Percentiles rank a stretch among this genome's conserved stretches.
These are phyloP conservation scores for Medicago ruthenica DNA, from an alignment of 306 rosid genomes.

Conservation along the genomic window DNA sequence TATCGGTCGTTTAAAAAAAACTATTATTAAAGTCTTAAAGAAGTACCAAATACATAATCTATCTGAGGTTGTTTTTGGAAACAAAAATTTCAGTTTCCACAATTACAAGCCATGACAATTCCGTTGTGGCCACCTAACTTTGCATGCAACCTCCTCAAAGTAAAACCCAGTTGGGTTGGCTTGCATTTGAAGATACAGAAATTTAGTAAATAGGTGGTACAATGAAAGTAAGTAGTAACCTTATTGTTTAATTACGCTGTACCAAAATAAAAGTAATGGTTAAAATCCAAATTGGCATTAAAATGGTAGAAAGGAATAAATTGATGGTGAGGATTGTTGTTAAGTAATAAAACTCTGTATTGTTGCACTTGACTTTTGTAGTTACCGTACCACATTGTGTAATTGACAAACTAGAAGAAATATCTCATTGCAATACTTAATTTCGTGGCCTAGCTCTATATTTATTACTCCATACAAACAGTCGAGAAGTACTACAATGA, in stretches of 20 bases:
- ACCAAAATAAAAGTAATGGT: conserved; percentile 8
- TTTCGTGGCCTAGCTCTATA: no score
- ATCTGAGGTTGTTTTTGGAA: background rate
- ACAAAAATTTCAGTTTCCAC: background rate
- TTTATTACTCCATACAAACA: no score
- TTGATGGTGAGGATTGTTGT: conserved; percentile 3
- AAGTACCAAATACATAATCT: background rate
- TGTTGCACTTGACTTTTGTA: background rate
- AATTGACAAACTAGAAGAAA: conserved; percentile 4
- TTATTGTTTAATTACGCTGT: background rate
- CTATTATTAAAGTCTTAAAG: background rate
- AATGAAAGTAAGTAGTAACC: background rate
- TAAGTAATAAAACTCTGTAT: background rate
- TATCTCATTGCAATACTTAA: background rate
- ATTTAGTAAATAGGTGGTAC: conserved; percentile 7
- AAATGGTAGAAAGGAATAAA: background rate
- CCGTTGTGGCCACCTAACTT: conserved; percentile 6
- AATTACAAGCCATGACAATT: background rate
- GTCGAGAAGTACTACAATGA: no score
- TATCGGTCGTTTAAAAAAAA: no score
- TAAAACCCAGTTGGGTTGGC: background rate
- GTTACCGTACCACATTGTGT: conserved; percentile 19
- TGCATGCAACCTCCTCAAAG: background rate
- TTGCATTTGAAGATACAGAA: conserved; percentile 31
- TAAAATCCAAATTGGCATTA: background rate